Base-by-base conservation (phyloP, 176 grass and related monocot species). In the Triticum dicoccoides region DNA sequence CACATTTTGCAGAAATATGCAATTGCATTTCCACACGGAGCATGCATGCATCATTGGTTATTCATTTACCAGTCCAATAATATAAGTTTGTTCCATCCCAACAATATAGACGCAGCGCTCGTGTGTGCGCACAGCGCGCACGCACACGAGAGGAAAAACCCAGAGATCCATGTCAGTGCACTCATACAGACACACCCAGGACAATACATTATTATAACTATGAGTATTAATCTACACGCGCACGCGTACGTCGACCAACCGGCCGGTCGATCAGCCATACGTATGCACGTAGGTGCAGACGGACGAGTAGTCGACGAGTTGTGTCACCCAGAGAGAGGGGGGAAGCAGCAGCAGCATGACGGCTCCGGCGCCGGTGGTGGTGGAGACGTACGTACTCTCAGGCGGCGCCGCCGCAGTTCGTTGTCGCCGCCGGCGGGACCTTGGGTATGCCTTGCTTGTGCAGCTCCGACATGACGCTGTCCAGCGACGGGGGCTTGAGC, bases 391-490 rank as follows among this genome's bases (percentile, higher is more conserved):
- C 29, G 64, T 8, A 9, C 18, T 58, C 63, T 78, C 74, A 78
- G 76, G 18, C 25, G 58, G 47, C 49, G 23, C n/a, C 25, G 83
- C 34, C 6, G 66, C 61, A 29, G 42, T 75, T 89, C 21, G 61
- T 78, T 21, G 73, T 45, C 4, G 73, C 41, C 35, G 71, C 76
- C 15, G 92, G 90, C 15, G 94, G 97, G 17, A 99, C 59, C 61
- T 74, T 94, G 21, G 94, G 84, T 69, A 99, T 52, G 51, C 97
- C 97, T 80, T 96, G 88, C 88, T 80, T 92, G 13, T 96, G 94
- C 24, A 96, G 91, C 77, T 99, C 97, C 7, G 91, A 84, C 80
- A 96, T 81, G 74, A 99, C 97, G 65, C 92, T 91, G 65, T 94
- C 90, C 56, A 86, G 61, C 11, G 94, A 91, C 9, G 97, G 94